Evolutionary conservation across 441 rosid genomes (phyloP), one percentile per base, ranked within the genome.

Genomic region (Populus hybrid): DNA sequence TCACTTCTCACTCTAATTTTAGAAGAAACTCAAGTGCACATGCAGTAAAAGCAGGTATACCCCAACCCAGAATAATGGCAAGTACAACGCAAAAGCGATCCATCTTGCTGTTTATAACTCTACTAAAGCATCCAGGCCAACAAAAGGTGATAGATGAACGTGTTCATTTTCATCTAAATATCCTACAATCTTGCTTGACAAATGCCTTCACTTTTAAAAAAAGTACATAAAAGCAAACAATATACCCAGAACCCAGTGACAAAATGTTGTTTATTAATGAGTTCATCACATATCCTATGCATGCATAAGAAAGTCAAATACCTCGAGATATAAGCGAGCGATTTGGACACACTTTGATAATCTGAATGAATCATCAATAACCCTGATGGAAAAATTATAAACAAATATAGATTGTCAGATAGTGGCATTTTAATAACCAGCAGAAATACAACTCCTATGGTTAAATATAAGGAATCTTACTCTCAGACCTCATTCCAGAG

Each of bases 281-380:
- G 61, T 34, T 35, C 28, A 67, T 26, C 26, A 68, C 24, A 30
- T 18, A 76, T 71, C 36, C n/a, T 40, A 75, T 53, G 53, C 32
- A 71, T 76, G 72, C 65, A 28, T 28, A 14, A 64, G 30, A 32
- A 53, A 83, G 14, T 70, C 78, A 67, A 30, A 76, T 87, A 94
- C 97, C 99, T 97, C 98, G 7, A 97, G 97, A 85, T 97, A 97
- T 35, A 94, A 84, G 78, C 99, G 93, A 80, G 99, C 99, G 80
- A 93, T 97, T 85, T 97, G 99, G 79, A 94, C 97, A 86, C 99
- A 97, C 82, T 97, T 97, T 72, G 98, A 87, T 81, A 97, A 85
- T 85, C 90, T 89, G 84, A 91, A 97, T 76, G 90, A 85, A 72
- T 93, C 97, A 65, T 97, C 99, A 81, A 93, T 84, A 21, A 90